phyloP scores from a whole-genome alignment of 2,329 filamentous ascomycete species.

The Trichoderma sp. region DNA sequence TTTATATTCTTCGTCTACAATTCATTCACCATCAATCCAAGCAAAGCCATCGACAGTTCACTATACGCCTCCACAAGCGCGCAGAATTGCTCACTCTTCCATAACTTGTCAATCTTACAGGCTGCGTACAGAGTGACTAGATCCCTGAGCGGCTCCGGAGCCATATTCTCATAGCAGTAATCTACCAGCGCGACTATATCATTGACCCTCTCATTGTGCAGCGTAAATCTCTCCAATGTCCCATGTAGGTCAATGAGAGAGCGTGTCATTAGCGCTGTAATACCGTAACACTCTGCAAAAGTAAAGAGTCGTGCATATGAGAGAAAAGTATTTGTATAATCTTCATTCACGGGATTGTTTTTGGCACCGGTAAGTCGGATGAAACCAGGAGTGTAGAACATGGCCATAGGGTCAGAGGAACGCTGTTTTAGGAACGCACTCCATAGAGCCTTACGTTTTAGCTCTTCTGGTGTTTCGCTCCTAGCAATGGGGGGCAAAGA shows the following conservation, averaged over 20 bases:
- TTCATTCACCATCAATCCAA: background rate
- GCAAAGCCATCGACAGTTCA: constrained; percentile 4
- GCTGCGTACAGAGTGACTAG: constrained; percentile 18
- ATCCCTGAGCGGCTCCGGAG: constrained; percentile 10
- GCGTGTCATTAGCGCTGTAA: constrained; percentile 11
- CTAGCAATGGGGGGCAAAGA: background rate
- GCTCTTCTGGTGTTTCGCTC: background rate
- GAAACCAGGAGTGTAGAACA: background rate
- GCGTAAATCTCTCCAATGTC: background rate
- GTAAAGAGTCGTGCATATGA: constrained; percentile 21
- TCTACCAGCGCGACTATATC: constrained; percentile 13
- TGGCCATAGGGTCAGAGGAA: background rate
- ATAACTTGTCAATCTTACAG: constrained; percentile 21
- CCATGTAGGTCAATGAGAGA: constrained; percentile 20
- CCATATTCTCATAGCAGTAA: constrained; percentile 18
- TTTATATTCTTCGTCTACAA: background rate
- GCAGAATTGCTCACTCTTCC: constrained; percentile 20
- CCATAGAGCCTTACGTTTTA: background rate
- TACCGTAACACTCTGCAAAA: constrained; percentile 24
- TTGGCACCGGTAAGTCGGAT: background rate
- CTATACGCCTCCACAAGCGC: constrained; percentile 16
- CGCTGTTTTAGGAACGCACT: background rate
- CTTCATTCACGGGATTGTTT: background rate
- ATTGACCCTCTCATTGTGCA: background rate
- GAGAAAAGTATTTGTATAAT: constrained; percentile 9